Conservation (phyloP, 768 basidiomycete genomes). For the Exidia glandulosa region DNA sequence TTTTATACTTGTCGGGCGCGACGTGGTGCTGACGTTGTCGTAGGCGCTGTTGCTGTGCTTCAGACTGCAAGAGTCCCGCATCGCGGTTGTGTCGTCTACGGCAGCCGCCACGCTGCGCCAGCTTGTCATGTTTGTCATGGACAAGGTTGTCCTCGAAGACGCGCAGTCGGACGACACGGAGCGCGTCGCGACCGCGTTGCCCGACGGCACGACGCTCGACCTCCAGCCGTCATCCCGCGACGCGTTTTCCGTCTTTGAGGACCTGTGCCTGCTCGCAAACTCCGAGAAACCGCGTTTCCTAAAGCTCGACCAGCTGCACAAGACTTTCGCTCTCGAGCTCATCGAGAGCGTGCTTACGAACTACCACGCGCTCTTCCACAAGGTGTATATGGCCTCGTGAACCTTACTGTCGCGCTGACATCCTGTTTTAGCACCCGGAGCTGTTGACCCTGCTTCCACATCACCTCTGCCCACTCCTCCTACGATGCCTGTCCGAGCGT, state of each 20-base stretch:
- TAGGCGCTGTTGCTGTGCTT: slow-evolving; percentile 91
- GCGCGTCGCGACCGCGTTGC: slow-evolving; percentile 40
- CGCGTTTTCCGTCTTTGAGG: slow-evolving; percentile 82
- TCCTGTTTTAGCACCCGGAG: slow-evolving; percentile 52
- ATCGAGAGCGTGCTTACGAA: slow-evolving; percentile 95
- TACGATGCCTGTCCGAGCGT: slow-evolving; percentile 74
- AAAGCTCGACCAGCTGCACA: slow-evolving; percentile 69
- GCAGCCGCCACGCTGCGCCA: slow-evolving; percentile 94
- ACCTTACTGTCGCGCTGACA: slow-evolving; percentile 1
- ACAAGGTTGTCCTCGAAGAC: slow-evolving; percentile 83
- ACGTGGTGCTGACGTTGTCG: background rate
- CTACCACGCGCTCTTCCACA: slow-evolving; percentile 75
- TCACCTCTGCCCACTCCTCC: slow-evolving; percentile 81
- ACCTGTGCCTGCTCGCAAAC: slow-evolving; percentile 81
- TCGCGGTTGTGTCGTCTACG: slow-evolving; percentile 92
- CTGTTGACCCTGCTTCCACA: slow-evolving; percentile 78
- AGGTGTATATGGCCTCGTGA: slow-evolving; percentile 31
- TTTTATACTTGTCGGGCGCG: slow-evolving; percentile 3
- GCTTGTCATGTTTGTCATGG: slow-evolving; percentile 94
- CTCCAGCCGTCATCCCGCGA: slow-evolving; percentile 74
- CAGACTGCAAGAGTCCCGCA: slow-evolving; percentile 88
- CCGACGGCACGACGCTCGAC: slow-evolving; percentile 51
- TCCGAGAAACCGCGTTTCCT: slow-evolving; percentile 72
- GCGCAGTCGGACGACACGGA: slow-evolving; percentile 21
- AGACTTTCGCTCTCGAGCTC: slow-evolving; percentile 93